phyloP scores from a whole-genome alignment of 208 protist genomes.

The Tritrichomonas musculus region DNA sequence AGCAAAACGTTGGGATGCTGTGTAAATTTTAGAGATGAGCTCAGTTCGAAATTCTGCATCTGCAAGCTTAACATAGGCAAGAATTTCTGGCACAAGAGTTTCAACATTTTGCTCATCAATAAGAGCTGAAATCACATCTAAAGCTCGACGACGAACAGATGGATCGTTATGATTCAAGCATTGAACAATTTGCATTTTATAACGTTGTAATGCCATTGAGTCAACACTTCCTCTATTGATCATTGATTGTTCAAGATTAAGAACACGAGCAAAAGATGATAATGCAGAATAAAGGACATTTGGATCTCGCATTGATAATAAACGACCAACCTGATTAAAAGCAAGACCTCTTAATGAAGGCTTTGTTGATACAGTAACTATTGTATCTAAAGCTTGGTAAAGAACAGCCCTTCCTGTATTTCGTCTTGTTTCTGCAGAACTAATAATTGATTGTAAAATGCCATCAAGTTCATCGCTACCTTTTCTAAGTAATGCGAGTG shows the following conservation, averaged over 20 bases:
- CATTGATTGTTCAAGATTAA: background rate
- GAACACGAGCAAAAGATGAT: background rate
- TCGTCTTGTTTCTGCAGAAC: background rate
- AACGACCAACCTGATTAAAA: constrained; percentile 20
- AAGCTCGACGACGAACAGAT: background rate
- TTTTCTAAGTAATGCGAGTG: background rate
- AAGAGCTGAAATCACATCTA: constrained; percentile 10
- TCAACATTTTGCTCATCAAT: constrained; percentile 24
- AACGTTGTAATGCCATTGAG: background rate
- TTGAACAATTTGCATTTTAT: background rate
- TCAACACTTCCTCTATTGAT: background rate
- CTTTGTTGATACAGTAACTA: background rate
- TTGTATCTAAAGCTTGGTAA: constrained; percentile 14
- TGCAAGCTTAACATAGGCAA: background rate
- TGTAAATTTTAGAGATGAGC: background rate
- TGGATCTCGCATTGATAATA: background rate
- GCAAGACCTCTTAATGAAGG: background rate
- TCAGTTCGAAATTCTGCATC: background rate
- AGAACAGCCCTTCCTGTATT: constrained; percentile 15
- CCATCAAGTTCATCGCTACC: background rate
- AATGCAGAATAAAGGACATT: background rate
- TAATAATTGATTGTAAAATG: background rate
- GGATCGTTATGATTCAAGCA: background rate
- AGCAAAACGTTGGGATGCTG: background rate
- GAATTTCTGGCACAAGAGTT: constrained; percentile 3